Evolutionary conservation across 306 rosid species (phyloP).

Genomic region (Lotus japonicus): DNA sequence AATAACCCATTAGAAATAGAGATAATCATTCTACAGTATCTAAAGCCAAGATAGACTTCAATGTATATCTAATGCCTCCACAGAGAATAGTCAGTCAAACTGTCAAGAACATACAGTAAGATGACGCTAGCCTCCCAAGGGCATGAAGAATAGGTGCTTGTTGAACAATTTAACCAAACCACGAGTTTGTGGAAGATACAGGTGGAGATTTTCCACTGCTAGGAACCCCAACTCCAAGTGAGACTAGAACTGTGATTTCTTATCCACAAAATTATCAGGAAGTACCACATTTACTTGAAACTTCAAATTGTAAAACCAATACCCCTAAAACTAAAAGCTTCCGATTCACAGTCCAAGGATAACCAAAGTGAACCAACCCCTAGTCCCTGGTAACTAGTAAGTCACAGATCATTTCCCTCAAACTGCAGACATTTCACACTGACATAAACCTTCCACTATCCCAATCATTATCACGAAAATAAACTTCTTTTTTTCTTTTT

Average conservation of each 20-base stretch:
- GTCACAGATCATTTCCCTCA: not conserved
- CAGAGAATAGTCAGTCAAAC: not conserved
- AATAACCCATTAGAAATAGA: not conserved
- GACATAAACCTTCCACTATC: no score
- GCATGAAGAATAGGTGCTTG: not conserved
- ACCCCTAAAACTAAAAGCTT: not conserved
- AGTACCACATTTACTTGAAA: conserved; percentile 1
- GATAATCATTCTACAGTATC: not conserved
- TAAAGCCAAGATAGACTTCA: not conserved
- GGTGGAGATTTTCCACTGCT: not conserved
- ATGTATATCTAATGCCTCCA: not conserved
- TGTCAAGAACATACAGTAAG: not conserved
- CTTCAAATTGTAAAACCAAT: not conserved
- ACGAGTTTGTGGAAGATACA: not conserved
- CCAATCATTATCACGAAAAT: no score
- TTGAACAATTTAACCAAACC: conserved; percentile 13
- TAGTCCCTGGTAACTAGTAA: not conserved
- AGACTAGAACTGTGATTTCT: conserved; percentile 4
- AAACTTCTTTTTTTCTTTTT: no score
- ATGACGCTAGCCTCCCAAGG: not conserved
- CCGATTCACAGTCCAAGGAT: not conserved
- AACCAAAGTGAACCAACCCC: not conserved
- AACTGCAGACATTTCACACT: not conserved
- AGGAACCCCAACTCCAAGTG: not conserved
- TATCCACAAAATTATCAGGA: not conserved